These are phyloP conservation scores for Comarum palustre DNA, from an alignment of 306 rosid genomes.

Conservation along the genomic window DNA sequence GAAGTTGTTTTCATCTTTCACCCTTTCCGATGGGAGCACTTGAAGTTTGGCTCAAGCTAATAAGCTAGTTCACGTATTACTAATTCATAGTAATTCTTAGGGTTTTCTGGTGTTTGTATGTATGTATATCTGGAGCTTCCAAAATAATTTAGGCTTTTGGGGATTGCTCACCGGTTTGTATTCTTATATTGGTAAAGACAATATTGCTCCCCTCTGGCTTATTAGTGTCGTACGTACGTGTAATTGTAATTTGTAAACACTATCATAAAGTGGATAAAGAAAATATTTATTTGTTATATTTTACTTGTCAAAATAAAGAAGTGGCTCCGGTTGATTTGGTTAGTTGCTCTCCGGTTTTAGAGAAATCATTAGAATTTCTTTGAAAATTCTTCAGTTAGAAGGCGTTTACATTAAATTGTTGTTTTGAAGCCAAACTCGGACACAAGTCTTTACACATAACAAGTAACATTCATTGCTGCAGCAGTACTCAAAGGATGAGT, in stretches of 20 bases:
- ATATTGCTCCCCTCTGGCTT: background rate
- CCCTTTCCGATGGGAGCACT: slow-evolving; percentile 78
- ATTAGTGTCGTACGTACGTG: background rate
- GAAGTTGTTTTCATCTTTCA: slow-evolving; percentile 57
- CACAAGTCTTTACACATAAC: no score
- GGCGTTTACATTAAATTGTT: no score
- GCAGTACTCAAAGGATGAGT: no score
- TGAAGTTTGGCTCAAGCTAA: slow-evolving; percentile 63
- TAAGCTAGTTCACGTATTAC: slow-evolving; percentile 1
- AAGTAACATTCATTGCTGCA: no score
- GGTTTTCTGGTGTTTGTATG: background rate
- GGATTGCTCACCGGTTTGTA: background rate
- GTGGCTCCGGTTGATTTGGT: background rate
- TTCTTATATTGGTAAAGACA: background rate
- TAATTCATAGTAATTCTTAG: background rate
- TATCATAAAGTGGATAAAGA: slow-evolving; percentile 3
- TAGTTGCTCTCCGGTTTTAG: background rate
- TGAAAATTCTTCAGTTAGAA: no score
- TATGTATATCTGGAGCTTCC: slow-evolving; percentile 15
- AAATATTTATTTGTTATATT: background rate
- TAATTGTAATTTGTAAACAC: slow-evolving; percentile 7
- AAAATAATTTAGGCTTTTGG: slow-evolving; percentile 7
- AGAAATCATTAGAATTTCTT: no score
- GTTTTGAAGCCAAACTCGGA: no score
- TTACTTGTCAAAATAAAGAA: background rate